Evolutionary conservation across 139 green algal species (phyloP).

Genomic region (Tetradesmus obliquus): DNA sequence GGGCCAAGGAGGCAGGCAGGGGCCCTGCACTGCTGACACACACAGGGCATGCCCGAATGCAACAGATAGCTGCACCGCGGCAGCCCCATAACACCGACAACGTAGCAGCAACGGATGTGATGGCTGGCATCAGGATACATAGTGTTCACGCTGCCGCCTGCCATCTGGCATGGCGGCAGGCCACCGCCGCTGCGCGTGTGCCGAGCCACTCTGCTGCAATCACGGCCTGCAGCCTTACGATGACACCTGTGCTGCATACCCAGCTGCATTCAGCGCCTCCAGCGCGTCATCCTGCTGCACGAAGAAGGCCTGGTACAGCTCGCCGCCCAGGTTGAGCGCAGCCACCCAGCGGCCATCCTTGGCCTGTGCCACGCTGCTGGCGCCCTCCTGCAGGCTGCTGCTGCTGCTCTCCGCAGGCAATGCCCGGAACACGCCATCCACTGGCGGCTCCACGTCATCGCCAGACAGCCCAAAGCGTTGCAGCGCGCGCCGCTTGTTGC

Average conservation of each 20-base stretch:
- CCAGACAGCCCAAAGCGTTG: slow-evolving; percentile 46
- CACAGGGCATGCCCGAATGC: neutral
- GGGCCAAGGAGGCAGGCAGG: neutral
- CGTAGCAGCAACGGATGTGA: neutral
- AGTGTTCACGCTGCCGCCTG: neutral
- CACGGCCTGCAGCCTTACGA: neutral
- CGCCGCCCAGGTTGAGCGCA: slow-evolving; percentile 57
- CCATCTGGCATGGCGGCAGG: neutral
- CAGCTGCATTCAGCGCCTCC: slow-evolving; percentile 58
- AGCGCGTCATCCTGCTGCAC: slow-evolving; percentile 55
- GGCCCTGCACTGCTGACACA: neutral
- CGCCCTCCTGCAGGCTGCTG: slow-evolving; percentile 9
- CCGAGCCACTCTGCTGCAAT: neutral
- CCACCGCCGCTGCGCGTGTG: neutral
- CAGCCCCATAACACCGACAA: neutral
- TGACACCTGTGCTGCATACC: slow-evolving; percentile 33
- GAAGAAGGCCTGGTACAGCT: slow-evolving; percentile 72
- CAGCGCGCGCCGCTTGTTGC: slow-evolving; percentile 38
- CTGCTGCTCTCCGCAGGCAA: slow-evolving; percentile 25
- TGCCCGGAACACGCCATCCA: slow-evolving; percentile 64
- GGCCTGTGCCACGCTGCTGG: slow-evolving; percentile 21
- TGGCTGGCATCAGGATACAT: neutral
- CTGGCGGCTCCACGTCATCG: slow-evolving; percentile 50
- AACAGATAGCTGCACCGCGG: neutral
- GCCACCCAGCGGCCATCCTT: slow-evolving; percentile 54